Percentiles rank a stretch among this genome's conserved stretches.
Conservation (phyloP, 345 rosid genomes). For the Euphorbia peplus region DNA sequence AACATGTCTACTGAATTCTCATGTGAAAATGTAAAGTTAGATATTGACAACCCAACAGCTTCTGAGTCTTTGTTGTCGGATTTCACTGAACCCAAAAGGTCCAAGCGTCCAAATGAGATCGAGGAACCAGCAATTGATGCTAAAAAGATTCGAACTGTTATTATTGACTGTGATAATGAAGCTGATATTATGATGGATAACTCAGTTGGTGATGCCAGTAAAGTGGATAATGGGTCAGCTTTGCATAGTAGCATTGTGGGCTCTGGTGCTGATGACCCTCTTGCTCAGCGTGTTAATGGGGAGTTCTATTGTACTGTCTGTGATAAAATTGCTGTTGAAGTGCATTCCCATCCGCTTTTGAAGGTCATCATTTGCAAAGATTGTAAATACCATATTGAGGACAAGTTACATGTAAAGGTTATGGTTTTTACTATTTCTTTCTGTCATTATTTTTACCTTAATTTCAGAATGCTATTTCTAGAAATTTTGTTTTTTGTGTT, state of each 20-base stretch:
- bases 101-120: constrained; percentile 43
- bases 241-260: constrained; percentile 23
- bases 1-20: constrained; percentile 23
- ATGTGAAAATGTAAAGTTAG: constrained; percentile 21
- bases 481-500: neutral
- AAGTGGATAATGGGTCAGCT: constrained; percentile 31
- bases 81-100: constrained; percentile 26
- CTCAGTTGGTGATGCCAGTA: constrained; percentile 17
- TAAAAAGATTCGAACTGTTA: constrained; percentile 43
- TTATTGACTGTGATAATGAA: constrained; percentile 44
- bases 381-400: constrained; percentile 70
- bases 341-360: constrained; percentile 73
- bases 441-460: neutral
- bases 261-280: constrained; percentile 22
- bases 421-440: constrained; percentile 16
- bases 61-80: constrained; percentile 33
- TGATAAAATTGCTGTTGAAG: constrained; percentile 54
- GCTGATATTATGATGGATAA: constrained; percentile 33
- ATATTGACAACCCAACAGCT: constrained; percentile 30
- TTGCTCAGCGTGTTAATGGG: constrained; percentile 31
- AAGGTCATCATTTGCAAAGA: constrained; percentile 81
- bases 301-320: constrained; percentile 79
- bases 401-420: constrained; percentile 67
- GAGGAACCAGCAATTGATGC: constrained; percentile 34
- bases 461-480: neutral